Evolutionary conservation across 768 basidiomycete species (phyloP), one percentile per base, ranked within the genome.

Genomic region (Agaricus bisporus): DNA sequence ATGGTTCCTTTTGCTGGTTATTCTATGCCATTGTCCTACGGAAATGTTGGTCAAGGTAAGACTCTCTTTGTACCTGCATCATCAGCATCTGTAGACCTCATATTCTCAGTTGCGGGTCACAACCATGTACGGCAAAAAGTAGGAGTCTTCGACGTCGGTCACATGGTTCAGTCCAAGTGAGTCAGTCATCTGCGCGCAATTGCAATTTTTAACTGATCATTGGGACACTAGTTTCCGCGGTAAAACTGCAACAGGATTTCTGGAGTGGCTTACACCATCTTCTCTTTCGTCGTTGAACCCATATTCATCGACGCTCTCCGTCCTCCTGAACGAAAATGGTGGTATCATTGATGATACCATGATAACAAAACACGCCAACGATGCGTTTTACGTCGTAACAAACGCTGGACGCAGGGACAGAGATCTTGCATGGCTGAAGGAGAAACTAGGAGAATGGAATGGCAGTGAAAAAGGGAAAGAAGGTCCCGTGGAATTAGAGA

Each of bases 1-100:
- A 94, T 98, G 91, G 93, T 97, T 0, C 86, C 91, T 0, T 99
- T 98, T 68, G 97, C 92, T 2, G 95, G 95, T 5, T 98, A 85
- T 68, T 80, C 83, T 4, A 99, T 99, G 95, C 97, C 95, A 0
- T 75, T 99, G 41, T 68, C 80, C 3, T 99, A 98, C 63, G 91
- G 84, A 4, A 76, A 80, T 28, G 79, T 88, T 45, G 91, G 91
- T 5, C 89, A 91, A 76, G 81, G 89, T 85, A 55, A 44, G 48
- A 15, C 49, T 42, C 47, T 41, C 53, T 58, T 60, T 48, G 32
- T 7, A 51, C 39, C 35, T 26, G 15, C 15, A 29, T 25, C 14
- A 17, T 36, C 29, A 36, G n/a, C 41, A 17, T 41, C 37, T 45
- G 25, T 56, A 41, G 32, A 5, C 45, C 48, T 59, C 48, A 57